Conservation (phyloP, 2,329 filamentous ascomycete genomes). For the Immersiporthe knoxdaviesiana region DNA sequence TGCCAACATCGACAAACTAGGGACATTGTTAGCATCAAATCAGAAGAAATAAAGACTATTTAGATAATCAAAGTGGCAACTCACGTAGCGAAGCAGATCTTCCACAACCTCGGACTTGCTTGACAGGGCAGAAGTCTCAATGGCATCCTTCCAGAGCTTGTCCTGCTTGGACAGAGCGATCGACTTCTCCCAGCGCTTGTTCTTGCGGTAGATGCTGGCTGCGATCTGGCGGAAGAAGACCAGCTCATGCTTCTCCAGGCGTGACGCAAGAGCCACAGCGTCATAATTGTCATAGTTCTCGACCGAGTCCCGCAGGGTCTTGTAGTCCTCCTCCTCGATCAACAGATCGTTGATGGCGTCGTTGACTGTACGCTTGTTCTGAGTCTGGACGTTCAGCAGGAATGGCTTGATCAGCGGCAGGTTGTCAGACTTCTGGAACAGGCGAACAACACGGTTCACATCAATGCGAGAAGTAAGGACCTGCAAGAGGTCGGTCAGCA, state of each 20-base stretch:
- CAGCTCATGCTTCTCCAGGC: conserved; percentile 94
- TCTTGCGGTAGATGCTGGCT: conserved; percentile 98
- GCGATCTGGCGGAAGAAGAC: conserved; percentile 99
- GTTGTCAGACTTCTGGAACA: conserved; percentile 99
- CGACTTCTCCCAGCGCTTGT: conserved; percentile 99
- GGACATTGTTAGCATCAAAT: conserved; percentile 38
- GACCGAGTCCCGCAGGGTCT: conserved; percentile 95
- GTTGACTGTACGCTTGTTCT: conserved; percentile 98
- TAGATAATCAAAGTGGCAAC: conserved; percentile 46
- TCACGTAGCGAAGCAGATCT: conserved; percentile 93
- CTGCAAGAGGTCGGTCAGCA: conserved; percentile 94
- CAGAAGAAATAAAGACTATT: conserved; percentile 1
- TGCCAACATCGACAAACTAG: conserved; percentile 98
- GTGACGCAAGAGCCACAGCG: conserved; percentile 85
- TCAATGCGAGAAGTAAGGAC: conserved; percentile 91
- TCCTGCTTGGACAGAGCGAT: conserved; percentile 98
- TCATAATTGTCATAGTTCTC: conserved; percentile 99
- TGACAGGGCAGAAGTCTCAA: conserved; percentile 94
- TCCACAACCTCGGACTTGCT: conserved; percentile 90
- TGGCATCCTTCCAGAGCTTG: conserved; percentile 99
- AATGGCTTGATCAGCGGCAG: conserved; percentile 98
- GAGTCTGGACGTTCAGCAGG: conserved; percentile 90
- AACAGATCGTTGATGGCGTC: conserved; percentile 96
- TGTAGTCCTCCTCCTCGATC: conserved; percentile 99
- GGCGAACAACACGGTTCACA: conserved; percentile 97